Percentiles rank a stretch among this genome's conserved stretches.
Conservation (phyloP, 2,329 filamentous ascomycete genomes). For the Aspergillus awamori region DNA sequence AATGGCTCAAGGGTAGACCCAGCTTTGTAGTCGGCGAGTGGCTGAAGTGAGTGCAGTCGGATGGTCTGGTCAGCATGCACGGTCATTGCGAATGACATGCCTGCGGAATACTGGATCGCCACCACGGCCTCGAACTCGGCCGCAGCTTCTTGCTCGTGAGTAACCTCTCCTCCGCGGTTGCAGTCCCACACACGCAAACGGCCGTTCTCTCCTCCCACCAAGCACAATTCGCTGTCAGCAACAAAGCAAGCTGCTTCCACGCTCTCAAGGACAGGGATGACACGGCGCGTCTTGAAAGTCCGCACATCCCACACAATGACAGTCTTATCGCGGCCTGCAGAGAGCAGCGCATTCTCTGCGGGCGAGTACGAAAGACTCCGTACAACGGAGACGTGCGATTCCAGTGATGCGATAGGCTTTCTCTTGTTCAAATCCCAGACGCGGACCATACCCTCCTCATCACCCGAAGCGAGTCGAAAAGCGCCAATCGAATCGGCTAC, state of each 20-base stretch:
- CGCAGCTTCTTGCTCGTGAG: conserved; percentile 67
- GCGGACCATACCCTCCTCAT: conserved; percentile 88
- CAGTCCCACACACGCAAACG: conserved; percentile 82
- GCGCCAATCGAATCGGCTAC: conserved; percentile 55
- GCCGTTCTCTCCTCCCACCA: conserved; percentile 82
- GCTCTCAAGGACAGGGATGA: conserved; percentile 81
- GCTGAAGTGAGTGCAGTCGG: conserved; percentile 65
- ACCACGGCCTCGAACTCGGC: conserved; percentile 69
- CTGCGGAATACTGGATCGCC: conserved; percentile 67
- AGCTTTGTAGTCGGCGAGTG: conserved; percentile 39
- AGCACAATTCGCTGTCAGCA: conserved; percentile 70
- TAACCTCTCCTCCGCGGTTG: conserved; percentile 75
- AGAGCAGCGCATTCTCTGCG: conserved; percentile 74
- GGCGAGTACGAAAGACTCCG: conserved; percentile 80
- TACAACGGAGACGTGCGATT: conserved; percentile 96
- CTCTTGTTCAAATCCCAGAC: conserved; percentile 91
- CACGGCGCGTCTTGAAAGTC: conserved; percentile 80
- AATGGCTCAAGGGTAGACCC: conserved; percentile 59
- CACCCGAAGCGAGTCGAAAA: conserved; percentile 85
- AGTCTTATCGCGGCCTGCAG: conserved; percentile 89
- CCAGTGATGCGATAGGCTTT: conserved; percentile 73
- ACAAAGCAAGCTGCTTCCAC: conserved; percentile 84
- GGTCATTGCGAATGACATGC: conserved; percentile 72
- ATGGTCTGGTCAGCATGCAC: conserved; percentile 90
- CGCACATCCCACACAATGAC: conserved; percentile 86